Percentiles rank a stretch among this genome's conserved stretches.
Evolutionary conservation across 2,329 filamentous ascomycete genomes (phyloP).

Genomic region (Colletotrichum endophyticum): DNA sequence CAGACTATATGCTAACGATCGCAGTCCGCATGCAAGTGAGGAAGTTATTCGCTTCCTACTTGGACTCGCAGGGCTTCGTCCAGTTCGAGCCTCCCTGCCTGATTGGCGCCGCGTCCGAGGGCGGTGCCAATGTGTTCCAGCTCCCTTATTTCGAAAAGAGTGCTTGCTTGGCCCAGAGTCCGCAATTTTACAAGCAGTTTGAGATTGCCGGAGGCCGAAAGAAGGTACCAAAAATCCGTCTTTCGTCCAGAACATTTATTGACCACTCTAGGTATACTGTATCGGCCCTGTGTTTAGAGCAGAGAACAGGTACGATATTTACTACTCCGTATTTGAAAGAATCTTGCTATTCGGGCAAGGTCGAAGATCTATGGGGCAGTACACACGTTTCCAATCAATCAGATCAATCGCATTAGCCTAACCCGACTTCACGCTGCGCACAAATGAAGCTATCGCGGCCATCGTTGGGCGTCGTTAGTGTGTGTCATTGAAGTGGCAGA

Average conservation of each 20-base stretch:
- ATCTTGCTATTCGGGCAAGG: no score
- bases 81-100: slow-evolving; percentile 90
- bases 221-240: slow-evolving; percentile 37
- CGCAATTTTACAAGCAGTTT: slow-evolving; percentile 88
- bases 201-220: slow-evolving; percentile 81
- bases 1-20: not conserved
- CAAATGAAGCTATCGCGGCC: no score
- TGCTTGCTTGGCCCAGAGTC: slow-evolving; percentile 80
- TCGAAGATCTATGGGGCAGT: no score
- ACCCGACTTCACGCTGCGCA: no score
- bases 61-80: not conserved
- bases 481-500: no score
- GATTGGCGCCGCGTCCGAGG: slow-evolving; percentile 89
- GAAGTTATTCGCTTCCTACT: slow-evolving; percentile 35
- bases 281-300: slow-evolving; percentile 84
- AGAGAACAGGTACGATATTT: slow-evolving; percentile 47
- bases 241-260: no score
- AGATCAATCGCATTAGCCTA: no score
- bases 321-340: not conserved
- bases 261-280: slow-evolving; percentile 62
- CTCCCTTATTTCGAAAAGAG: slow-evolving; percentile 88
- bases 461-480: no score
- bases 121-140: slow-evolving; percentile 89
- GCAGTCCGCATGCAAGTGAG: slow-evolving; percentile 43
- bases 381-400: no score